Base-by-base conservation (phyloP, 371 early-diverging fungal genomes). In the Paraphysoderma sedebokerense region DNA sequence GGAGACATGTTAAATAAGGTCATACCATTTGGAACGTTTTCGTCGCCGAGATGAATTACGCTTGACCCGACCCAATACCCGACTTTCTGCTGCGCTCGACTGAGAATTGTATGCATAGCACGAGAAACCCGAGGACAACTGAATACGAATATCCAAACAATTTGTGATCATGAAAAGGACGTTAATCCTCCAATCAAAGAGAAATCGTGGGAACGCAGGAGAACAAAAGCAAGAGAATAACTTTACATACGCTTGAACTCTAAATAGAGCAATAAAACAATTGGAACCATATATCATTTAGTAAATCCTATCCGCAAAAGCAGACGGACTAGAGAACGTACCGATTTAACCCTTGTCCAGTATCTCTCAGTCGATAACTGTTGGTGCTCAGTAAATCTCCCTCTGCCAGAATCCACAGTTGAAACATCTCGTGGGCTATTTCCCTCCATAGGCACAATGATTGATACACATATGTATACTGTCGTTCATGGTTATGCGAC, bases 301-400 rank as follows among this genome's bases (percentile, higher is more conserved):
- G n/a, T n/a, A n/a, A n/a, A n/a, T n/a, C n/a, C 15, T n/a, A 35
- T 35, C n/a, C 15, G n/a, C 15, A 35, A 35, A 35, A 15, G 15
- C 35, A 35, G 15, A 15, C 15, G n/a, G n/a, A 35, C 23, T n/a
- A 44, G n/a, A n/a, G n/a, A n/a, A n/a, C n/a, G n/a, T n/a, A n/a
- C n/a, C n/a, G 82, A 59, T 96, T 85, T 49, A 95, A 61, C 20
- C 97, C 97, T 65, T 96, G 97, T 4, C 97, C 97, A 5, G 97
- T 96, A 52, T 96, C 90, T 22, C 79, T 61, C 39, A 96, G 73
- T 5, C 89, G 73, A 65, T 96, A 96, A 15, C 70, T 60, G 53
- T 82, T 84, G 15, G 69, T 56, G 7, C 61, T 55, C 38, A 96
- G 61, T 66, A 96, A 65, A 56, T 96, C 97, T 38, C 67, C 49